Base-by-base conservation (phyloP, 2,329 filamentous ascomycete genomes). In the Curvularia sp. region DNA sequence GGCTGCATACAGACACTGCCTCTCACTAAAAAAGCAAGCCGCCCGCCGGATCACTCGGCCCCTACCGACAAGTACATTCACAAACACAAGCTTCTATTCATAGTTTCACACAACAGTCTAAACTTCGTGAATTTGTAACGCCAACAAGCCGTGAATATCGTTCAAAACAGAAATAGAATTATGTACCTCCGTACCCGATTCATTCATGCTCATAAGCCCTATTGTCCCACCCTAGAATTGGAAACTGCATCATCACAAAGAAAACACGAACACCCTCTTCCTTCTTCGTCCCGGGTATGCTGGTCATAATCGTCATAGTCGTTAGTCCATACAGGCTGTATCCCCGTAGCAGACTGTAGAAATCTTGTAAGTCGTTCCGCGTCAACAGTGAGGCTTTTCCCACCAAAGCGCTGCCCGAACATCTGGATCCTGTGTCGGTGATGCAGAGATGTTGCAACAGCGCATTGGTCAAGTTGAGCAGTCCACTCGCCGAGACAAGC, bases 281-380 rank as follows among this genome's bases (percentile, higher is more conserved):
- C 66, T 64, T 62, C 50, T 61, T 62, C 61, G 58, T 70, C 70
- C 67, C 66, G 59, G 63, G 60, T 68, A 76, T 75, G 73, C 72
- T 74, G 58, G 61, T 74, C 71, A 61, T 77, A 66, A 63, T 74
- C 72, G 53, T 77, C 60, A 73, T 66, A 68, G 64, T 74, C 73
- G 65, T 76, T 65, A 75, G 66, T 71, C 66, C 60, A 66, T 52
- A 55, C 56, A 58, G 60, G 59, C 65, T 64, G 49, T 67, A 27
- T 60, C 56, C 53, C 61, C 56, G 61, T 64, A 53, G 59, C 60
- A 58, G 63, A 62, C 62, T 55, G 61, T 69, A 53, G 60, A 63
- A 66, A 57, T 66, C 66, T 70, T 57, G 64, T 71, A 68, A 64
- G 46, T 70, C 63, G 61, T 69, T 45, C 65, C 60, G 65, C 67